phyloP scores from a whole-genome alignment of 2,329 filamentous ascomycete species.

The Nemania diffusa region DNA sequence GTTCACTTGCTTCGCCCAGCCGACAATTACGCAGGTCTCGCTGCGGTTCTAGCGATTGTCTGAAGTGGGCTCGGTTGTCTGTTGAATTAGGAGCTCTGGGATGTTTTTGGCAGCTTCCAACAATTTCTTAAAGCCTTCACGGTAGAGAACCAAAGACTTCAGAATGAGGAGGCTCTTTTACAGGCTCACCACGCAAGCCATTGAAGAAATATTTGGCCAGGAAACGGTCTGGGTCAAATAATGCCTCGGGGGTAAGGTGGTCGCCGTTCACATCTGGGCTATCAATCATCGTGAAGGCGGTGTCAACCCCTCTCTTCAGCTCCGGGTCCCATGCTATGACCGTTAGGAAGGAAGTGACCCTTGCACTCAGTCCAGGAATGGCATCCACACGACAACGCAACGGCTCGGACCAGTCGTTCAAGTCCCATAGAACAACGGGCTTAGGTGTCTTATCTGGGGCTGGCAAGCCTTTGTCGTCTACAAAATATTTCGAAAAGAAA shows the following conservation, averaged over 20 bases:
- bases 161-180: slow-evolving; percentile 11
- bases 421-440: slow-evolving; percentile 28
- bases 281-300: slow-evolving; percentile 27
- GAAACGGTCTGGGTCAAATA: slow-evolving; percentile 24
- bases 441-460: slow-evolving; percentile 23
- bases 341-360: background rate
- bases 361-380: slow-evolving; percentile 20
- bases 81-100: slow-evolving; percentile 11
- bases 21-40: slow-evolving; percentile 14
- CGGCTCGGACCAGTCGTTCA: background rate
- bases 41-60: background rate
- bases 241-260: slow-evolving; percentile 20
- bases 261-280: slow-evolving; percentile 8
- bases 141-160: background rate
- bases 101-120: background rate
- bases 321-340: slow-evolving; percentile 28
- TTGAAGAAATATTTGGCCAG: slow-evolving; percentile 32
- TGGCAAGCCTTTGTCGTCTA: slow-evolving; percentile 23
- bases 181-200: slow-evolving; percentile 15
- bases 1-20: slow-evolving; percentile 21
- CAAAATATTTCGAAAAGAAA: slow-evolving; percentile 28
- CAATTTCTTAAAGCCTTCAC: background rate
- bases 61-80: background rate
- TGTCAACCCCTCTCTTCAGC: slow-evolving; percentile 18
- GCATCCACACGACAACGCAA: slow-evolving; percentile 12